Conservation (phyloP, 352 stramenopile genomes). For the Halophytophthora polymorphica region DNA sequence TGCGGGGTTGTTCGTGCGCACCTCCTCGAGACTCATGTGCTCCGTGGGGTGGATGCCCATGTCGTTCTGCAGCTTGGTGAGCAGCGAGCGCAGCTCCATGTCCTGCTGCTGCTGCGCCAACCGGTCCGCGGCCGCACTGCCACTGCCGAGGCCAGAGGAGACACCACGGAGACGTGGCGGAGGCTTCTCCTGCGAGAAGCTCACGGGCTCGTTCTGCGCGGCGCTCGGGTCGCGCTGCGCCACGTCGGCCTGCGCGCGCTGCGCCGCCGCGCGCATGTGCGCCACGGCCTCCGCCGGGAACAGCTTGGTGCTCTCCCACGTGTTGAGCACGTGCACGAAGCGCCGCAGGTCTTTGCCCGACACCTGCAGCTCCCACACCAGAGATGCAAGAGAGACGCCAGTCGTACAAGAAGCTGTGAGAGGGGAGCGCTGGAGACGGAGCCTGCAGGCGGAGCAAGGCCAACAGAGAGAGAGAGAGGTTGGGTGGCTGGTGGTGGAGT, state of each 20-base stretch:
- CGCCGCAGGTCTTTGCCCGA: constrained; percentile 76
- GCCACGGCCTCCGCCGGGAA: constrained; percentile 52
- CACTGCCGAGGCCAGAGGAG: constrained; percentile 6
- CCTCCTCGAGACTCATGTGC: constrained; percentile 84
- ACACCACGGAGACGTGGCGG: constrained; percentile 4
- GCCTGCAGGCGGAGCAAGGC: no score
- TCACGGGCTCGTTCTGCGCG: constrained; percentile 31
- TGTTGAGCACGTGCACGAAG: constrained; percentile 85
- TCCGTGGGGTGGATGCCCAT: constrained; percentile 85
- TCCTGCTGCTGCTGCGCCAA: constrained; percentile 47
- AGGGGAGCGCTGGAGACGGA: no score
- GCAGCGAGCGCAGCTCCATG: constrained; percentile 73
- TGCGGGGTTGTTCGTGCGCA: constrained; percentile 79
- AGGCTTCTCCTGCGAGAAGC: constrained; percentile 43
- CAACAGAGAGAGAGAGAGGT: no score
- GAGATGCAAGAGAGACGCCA: no score
- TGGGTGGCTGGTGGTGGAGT: background rate
- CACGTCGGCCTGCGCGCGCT: constrained; percentile 47
- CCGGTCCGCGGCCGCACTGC: constrained; percentile 1
- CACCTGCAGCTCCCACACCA: constrained; percentile 30
- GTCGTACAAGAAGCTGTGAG: no score
- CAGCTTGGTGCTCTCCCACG: constrained; percentile 67
- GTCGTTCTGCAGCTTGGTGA: constrained; percentile 86
- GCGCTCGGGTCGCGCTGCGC: constrained; percentile 49
- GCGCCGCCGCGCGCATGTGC: constrained; percentile 69